A percentile compares a stretch with the other conserved stretches of the same genome.
Conservation (phyloP, 1,284 basidiomycete genomes). For the Fistulina hepatica region DNA sequence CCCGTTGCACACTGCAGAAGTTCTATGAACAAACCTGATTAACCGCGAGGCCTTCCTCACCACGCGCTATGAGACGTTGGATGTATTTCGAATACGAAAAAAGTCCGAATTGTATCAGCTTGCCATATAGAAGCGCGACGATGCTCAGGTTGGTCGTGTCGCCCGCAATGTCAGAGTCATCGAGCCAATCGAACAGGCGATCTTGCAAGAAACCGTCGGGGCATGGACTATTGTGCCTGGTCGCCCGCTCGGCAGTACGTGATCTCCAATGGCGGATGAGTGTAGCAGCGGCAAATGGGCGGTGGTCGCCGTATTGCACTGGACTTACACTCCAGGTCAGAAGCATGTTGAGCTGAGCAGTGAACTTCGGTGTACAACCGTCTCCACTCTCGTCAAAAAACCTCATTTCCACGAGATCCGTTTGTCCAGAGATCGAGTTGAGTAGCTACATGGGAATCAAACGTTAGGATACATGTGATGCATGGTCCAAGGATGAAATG, state of each 20-base stretch:
- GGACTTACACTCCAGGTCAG: conserved; percentile 83
- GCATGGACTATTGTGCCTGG: conserved; percentile 41
- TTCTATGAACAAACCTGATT: conserved; percentile 38
- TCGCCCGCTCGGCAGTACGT: conserved; percentile 47
- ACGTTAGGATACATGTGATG: too few species aligned
- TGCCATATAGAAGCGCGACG: conserved; percentile 69
- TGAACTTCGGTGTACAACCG: conserved; percentile 37
- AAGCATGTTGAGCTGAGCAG: conserved; percentile 69
- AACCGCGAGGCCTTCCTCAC: conserved; percentile 51
- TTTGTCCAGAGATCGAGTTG: conserved; percentile 67
- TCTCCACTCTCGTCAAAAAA: conserved; percentile 48
- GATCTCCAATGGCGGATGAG: conserved; percentile 66
- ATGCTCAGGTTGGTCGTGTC: conserved; percentile 47
- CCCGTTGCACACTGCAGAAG: conserved; percentile 2
- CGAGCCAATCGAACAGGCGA: conserved; percentile 78
- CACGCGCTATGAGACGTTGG: conserved; percentile 74
- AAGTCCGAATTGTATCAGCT: conserved; percentile 62
- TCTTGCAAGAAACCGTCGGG: conserved; percentile 58
- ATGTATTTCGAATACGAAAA: conserved; percentile 84
- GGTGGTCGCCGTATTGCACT: conserved; percentile 76
- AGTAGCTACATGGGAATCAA: conserved; percentile 62
- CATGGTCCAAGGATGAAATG: conserved; percentile 4
- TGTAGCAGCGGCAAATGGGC: conserved; percentile 72
- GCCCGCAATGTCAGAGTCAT: conserved; percentile 51
- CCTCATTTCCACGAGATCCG: conserved; percentile 48